Conservation (phyloP, 352 stramenopile species). For the Phytophthora vignae region DNA sequence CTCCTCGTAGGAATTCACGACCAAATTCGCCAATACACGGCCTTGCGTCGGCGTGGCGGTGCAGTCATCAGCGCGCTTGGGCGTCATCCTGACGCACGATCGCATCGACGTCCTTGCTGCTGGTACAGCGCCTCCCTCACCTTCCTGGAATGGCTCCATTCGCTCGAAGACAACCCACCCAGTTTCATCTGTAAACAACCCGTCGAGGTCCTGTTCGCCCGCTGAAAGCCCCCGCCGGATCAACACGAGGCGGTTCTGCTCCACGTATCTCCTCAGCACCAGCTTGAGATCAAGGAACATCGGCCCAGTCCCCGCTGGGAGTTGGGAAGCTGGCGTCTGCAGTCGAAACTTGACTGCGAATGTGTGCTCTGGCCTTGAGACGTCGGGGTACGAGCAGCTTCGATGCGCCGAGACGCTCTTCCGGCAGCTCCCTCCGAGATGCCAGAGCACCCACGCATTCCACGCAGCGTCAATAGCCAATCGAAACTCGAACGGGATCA, state of each 20-base stretch:
- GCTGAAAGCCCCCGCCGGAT: slow-evolving; percentile 44
- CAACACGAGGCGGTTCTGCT: slow-evolving; percentile 37
- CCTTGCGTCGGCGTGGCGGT: slow-evolving; percentile 6
- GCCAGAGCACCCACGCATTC: slow-evolving; percentile 49
- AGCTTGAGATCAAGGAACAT: slow-evolving; percentile 44
- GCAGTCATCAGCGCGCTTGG: slow-evolving; percentile 21
- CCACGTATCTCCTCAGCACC: slow-evolving; percentile 46
- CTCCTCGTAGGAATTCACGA: slow-evolving; percentile 48
- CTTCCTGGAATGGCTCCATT: slow-evolving; percentile 20
- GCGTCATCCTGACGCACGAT: slow-evolving; percentile 39
- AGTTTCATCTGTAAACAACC: slow-evolving; percentile 38
- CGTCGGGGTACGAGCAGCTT: slow-evolving; percentile 40
- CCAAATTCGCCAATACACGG: slow-evolving; percentile 28
- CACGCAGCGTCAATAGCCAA: slow-evolving; percentile 40
- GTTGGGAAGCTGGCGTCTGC: slow-evolving; percentile 18
- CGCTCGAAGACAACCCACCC: slow-evolving; percentile 42
- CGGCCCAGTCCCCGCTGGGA: neutral
- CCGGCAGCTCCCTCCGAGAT: slow-evolving; percentile 36
- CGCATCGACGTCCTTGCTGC: slow-evolving; percentile 33
- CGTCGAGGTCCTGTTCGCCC: slow-evolving; percentile 41
- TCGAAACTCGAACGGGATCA: slow-evolving; percentile 44
- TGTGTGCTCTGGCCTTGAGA: slow-evolving; percentile 42
- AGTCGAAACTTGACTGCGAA: slow-evolving; percentile 47
- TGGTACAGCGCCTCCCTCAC: neutral
- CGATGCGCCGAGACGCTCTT: slow-evolving; percentile 40